Evolutionary conservation across 2,329 filamentous ascomycete species (phyloP).

Genomic region (Beauveria pseudobassiana): DNA sequence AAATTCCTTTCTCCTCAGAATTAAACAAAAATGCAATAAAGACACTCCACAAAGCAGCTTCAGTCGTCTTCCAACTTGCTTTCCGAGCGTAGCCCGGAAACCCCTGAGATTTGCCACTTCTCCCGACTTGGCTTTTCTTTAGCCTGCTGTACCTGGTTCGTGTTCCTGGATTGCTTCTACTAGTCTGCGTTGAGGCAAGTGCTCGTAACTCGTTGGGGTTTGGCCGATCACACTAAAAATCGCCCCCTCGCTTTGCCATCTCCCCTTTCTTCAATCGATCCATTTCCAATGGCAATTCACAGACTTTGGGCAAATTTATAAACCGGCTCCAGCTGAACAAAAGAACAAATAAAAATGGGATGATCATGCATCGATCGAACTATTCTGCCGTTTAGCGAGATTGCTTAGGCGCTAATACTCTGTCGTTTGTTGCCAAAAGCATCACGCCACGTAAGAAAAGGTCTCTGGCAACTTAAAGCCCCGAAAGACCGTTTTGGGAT

Average conservation of each 20-base stretch:
- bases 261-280: background rate
- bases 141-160: background rate
- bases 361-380: background rate
- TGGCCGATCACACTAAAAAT: background rate
- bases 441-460: background rate
- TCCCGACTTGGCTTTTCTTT: background rate
- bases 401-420: background rate
- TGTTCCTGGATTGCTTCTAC: constrained; percentile 7
- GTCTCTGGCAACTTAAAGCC: background rate
- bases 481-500: background rate
- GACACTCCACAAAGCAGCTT: background rate
- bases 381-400: background rate
- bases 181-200: background rate
- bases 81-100: background rate
- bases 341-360: background rate
- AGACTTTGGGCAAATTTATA: too few relatives aligned
- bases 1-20: background rate
- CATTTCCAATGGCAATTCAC: background rate
- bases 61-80: background rate
- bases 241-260: background rate
- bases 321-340: background rate
- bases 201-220: background rate
- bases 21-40: background rate
- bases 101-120: constrained; percentile 13
- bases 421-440: background rate